Evolutionary conservation across 345 rosid species (phyloP).

Genomic region (Carallia brachiata): DNA sequence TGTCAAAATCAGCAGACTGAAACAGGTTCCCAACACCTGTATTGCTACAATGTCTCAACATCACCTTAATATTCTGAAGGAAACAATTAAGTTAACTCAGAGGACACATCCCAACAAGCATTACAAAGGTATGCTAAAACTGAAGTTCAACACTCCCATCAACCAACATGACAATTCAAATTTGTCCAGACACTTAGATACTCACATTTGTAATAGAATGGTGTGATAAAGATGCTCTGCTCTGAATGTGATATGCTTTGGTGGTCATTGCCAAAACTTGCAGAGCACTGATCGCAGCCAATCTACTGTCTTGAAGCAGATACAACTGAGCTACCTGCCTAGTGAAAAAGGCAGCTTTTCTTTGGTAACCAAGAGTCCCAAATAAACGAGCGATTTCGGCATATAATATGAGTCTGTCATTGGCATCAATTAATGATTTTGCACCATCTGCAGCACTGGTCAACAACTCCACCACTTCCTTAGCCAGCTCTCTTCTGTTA

Average conservation of each 20-base stretch:
- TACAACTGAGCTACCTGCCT: conserved; percentile 98
- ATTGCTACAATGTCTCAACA: no score
- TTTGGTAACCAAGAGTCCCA: conserved; percentile 86
- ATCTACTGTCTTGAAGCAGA: conserved; percentile 85
- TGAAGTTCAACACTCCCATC: no score
- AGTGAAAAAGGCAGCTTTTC: conserved; percentile 97
- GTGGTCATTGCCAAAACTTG: conserved; percentile 94
- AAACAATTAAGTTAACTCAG: no score
- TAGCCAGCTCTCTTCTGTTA: conserved; percentile 76
- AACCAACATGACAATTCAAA: no score
- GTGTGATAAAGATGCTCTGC: conserved; percentile 70
- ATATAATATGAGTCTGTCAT: conserved; percentile 81
- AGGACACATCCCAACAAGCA: no score
- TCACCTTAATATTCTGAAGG: no score
- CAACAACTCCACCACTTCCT: conserved; percentile 88
- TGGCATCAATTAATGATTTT: conserved; percentile 89
- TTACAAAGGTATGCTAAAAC: no score
- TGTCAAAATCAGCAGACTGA: no score
- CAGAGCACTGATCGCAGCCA: conserved; percentile 96
- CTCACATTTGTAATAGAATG: conserved; percentile 50
- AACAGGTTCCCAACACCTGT: no score
- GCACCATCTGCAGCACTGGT: conserved; percentile 97
- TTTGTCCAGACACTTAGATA: conserved; percentile 3
- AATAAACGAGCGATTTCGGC: conserved; percentile 91
- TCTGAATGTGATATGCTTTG: conserved; percentile 87